Evolutionary conservation across 257 asterid species (phyloP).

Genomic region (Nicotiana obtusifolia): DNA sequence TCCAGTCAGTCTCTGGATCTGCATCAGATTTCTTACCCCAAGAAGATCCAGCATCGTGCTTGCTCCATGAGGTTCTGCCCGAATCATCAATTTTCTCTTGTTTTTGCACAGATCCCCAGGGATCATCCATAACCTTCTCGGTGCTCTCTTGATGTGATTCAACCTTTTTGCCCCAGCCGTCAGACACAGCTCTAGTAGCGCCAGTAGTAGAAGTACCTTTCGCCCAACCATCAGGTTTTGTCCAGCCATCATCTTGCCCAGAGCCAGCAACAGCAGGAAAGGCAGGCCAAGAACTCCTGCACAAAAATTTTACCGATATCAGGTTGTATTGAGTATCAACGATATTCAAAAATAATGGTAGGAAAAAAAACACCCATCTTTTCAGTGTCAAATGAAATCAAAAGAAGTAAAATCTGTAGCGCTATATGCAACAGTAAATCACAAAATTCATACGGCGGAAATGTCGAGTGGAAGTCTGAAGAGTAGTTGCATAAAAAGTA

Average conservation of each 20-base stretch:
- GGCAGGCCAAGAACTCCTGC: conserved; percentile 78
- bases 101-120: conserved; percentile 19
- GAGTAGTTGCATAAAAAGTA: neutral
- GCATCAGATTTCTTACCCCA: conserved; percentile 14
- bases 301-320: conserved; percentile 10
- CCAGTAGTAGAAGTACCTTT: conserved; percentile 26
- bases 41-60: conserved; percentile 29
- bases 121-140: conserved; percentile 28
- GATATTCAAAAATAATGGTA: neutral
- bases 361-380: neutral
- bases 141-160: conserved; percentile 29
- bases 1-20: neutral
- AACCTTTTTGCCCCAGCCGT: conserved; percentile 46
- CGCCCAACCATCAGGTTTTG: conserved; percentile 26
- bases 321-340: neutral
- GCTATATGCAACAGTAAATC: neutral
- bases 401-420: neutral
- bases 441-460: neutral
- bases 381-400: neutral
- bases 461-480: neutral
- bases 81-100: conserved; percentile 17
- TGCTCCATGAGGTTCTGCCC: conserved; percentile 17
- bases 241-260: conserved; percentile 52
- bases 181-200: conserved; percentile 17
- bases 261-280: conserved; percentile 33